Evolutionary conservation across 1,284 basidiomycete genomes (phyloP).

Genomic region (Rhodotorula sp.): DNA sequence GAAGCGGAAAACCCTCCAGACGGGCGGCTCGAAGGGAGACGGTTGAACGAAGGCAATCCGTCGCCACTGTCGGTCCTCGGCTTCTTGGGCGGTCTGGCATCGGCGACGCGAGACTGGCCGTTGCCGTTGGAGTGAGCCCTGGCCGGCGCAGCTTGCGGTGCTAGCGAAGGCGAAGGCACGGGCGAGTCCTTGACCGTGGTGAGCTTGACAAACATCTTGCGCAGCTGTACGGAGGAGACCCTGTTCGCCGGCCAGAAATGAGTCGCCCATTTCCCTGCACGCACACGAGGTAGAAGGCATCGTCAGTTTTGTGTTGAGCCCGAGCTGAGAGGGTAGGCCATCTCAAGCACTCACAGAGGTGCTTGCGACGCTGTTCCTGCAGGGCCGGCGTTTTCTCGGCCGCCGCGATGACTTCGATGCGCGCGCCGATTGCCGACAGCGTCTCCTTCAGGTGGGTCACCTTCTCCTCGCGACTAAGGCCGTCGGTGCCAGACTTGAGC

Average conservation of each 20-base stretch:
- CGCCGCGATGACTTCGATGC: conserved; percentile 81
- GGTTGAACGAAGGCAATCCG: conserved; percentile 13
- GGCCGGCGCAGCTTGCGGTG: not conserved
- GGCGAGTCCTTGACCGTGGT: conserved; percentile 18
- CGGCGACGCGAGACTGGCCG: not conserved
- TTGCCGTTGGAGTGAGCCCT: not conserved
- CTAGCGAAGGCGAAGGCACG: conserved; percentile 2
- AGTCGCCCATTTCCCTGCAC: conserved; percentile 37
- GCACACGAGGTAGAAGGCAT: too few species aligned
- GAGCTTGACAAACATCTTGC: conserved; percentile 30
- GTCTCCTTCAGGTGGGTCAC: conserved; percentile 94
- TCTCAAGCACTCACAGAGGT: conserved; percentile 77
- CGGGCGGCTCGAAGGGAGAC: conserved; percentile 6
- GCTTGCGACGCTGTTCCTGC: conserved; percentile 80
- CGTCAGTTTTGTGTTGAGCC: not conserved
- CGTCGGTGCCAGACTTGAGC: conserved; percentile 85
- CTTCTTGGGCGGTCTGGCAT: conserved; percentile 19
- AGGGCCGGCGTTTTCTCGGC: conserved; percentile 72
- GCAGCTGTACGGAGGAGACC: conserved; percentile 20
- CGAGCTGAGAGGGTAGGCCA: not conserved
- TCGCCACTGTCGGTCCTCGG: conserved; percentile 8
- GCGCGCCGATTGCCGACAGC: conserved; percentile 84
- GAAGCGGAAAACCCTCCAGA: not conserved
- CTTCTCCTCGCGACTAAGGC: conserved; percentile 90
- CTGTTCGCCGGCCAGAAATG: conserved; percentile 34